These are phyloP conservation scores for Candida sanyaensis DNA, from an alignment of 1,139 yeast genomes.

Conservation along the genomic window DNA sequence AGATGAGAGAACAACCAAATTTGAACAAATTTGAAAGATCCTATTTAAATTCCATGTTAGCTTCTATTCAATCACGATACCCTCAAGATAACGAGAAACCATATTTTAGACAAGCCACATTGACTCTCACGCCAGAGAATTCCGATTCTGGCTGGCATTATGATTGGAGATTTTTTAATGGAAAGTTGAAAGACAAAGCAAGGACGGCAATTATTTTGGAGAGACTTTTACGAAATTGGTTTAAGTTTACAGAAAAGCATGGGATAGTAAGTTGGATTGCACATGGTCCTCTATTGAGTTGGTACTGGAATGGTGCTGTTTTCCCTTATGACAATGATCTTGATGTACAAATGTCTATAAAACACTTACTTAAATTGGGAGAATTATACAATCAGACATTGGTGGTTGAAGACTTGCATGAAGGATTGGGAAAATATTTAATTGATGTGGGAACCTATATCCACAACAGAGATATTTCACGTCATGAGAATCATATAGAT, in stretches of 20 bases:
- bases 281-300: conserved; percentile 61
- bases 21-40: conserved; percentile 6
- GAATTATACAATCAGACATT: conserved; percentile 48
- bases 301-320: conserved; percentile 61
- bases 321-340: conserved; percentile 67
- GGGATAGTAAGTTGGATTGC: conserved; percentile 57
- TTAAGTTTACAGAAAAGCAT: conserved; percentile 44
- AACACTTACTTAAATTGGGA: conserved; percentile 41
- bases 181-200: conserved; percentile 28
- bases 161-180: conserved; percentile 29
- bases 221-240: conserved; percentile 54
- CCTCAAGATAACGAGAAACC: conserved; percentile 17
- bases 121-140: conserved; percentile 10
- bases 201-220: conserved; percentile 20
- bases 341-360: conserved; percentile 55
- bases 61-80: conserved; percentile 1
- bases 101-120: conserved; percentile 24
- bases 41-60: conserved; percentile 9
- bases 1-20: neutral
- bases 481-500: conserved; percentile 55
- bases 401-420: conserved; percentile 45
- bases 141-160: conserved; percentile 21
- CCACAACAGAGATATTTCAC: conserved; percentile 33
- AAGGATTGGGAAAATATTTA: conserved; percentile 47
- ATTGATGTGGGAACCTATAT: conserved; percentile 53